These are phyloP conservation scores for Lentinus brumalis DNA, from an alignment of 768 basidiomycete species.

Conservation along the genomic window DNA sequence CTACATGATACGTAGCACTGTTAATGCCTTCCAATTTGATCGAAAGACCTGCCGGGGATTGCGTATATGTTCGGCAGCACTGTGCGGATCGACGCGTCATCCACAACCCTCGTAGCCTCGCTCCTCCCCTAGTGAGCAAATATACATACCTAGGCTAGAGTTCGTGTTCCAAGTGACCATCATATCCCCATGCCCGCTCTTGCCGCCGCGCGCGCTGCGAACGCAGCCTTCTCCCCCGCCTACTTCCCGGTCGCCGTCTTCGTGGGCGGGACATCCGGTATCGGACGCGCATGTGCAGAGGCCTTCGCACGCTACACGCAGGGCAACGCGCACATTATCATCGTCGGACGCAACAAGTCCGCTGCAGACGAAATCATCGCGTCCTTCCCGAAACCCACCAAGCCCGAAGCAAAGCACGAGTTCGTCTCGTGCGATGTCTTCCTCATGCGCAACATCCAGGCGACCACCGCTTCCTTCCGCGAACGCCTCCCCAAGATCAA, in stretches of 20 bases:
- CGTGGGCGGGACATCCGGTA: constrained; percentile 37
- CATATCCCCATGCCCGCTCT: constrained; percentile 18
- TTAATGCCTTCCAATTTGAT: too few relatives aligned
- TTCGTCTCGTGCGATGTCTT: constrained; percentile 56
- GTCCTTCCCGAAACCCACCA: constrained; percentile 37
- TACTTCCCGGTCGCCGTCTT: constrained; percentile 34
- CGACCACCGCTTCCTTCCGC: constrained; percentile 34
- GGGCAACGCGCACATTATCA: constrained; percentile 52
- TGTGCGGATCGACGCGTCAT: too few relatives aligned
- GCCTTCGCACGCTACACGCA: constrained; percentile 47
- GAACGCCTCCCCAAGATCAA: constrained; percentile 48
- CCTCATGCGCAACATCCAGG: constrained; percentile 52
- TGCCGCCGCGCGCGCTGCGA: constrained; percentile 17
- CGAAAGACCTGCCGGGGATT: too few relatives aligned
- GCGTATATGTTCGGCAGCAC: too few relatives aligned
- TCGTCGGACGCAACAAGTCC: constrained; percentile 51
- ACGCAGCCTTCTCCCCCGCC: constrained; percentile 22
- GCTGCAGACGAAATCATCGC: constrained; percentile 51
- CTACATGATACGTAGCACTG: too few relatives aligned
- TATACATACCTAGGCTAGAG: too few relatives aligned
- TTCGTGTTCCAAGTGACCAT: too few relatives aligned
- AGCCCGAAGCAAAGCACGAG: constrained; percentile 35
- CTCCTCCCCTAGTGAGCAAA: too few relatives aligned
- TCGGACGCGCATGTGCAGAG: constrained; percentile 47
- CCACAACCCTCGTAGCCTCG: too few relatives aligned